These are phyloP conservation scores for Bryopsis sp. DNA, from an alignment of 139 green algal species.

Conservation along the genomic window DNA sequence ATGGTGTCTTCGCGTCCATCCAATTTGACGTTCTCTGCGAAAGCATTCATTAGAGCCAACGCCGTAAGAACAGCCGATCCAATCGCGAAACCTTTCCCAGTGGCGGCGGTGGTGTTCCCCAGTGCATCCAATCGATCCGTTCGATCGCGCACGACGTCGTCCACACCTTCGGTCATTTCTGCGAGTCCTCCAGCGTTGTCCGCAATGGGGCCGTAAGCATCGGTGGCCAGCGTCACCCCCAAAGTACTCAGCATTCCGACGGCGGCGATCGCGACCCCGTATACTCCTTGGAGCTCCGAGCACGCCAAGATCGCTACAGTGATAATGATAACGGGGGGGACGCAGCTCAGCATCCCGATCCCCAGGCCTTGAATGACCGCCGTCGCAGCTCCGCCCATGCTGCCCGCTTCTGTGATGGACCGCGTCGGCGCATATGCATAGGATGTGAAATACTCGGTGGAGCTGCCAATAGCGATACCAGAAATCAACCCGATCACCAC, in stretches of 20 bases:
- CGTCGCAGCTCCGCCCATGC: slow-evolving; percentile 26
- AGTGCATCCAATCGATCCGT: slow-evolving; percentile 86
- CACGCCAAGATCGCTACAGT: slow-evolving; percentile 25
- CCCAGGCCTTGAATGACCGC: slow-evolving; percentile 39
- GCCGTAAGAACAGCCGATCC: slow-evolving; percentile 18
- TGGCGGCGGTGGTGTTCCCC: slow-evolving; percentile 17
- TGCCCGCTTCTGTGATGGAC: slow-evolving; percentile 31
- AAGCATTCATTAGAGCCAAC: slow-evolving; percentile 18
- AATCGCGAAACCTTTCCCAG: slow-evolving; percentile 20
- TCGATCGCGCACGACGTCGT: slow-evolving; percentile 89
- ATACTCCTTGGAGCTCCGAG: slow-evolving; percentile 31
- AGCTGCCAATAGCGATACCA: slow-evolving; percentile 31
- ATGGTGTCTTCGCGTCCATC: slow-evolving; percentile 4
- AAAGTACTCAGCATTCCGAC: slow-evolving; percentile 51
- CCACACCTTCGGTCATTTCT: slow-evolving; percentile 53
- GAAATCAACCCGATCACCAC: slow-evolving; percentile 35
- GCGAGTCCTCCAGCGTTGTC: slow-evolving; percentile 71
- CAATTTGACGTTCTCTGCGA: slow-evolving; percentile 14
- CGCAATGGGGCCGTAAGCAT: slow-evolving; percentile 54
- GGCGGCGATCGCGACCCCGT: slow-evolving; percentile 34
- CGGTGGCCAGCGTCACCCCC: slow-evolving; percentile 42
- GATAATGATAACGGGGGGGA: slow-evolving; percentile 34
- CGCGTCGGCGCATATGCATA: slow-evolving; percentile 22
- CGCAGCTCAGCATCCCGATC: slow-evolving; percentile 28
- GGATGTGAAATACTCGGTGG: slow-evolving; percentile 41